These are phyloP conservation scores for Laguncularia racemosa DNA, from an alignment of 345 rosid species.

Conservation along the genomic window DNA sequence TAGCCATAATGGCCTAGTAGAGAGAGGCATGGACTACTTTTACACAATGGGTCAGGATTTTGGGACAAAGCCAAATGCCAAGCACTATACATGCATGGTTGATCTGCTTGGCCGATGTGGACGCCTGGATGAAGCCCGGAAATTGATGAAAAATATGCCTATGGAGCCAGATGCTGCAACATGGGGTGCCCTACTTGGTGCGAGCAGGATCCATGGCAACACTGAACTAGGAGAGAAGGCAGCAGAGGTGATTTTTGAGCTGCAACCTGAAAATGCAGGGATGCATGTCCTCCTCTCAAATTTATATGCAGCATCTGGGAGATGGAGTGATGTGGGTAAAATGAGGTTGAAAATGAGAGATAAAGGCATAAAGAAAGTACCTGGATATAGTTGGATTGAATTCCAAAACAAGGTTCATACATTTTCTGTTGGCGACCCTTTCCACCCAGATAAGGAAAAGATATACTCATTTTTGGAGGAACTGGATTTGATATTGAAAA, in stretches of 20 bases:
- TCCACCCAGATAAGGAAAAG: slow-evolving; percentile 21
- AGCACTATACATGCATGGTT: slow-evolving; percentile 28
- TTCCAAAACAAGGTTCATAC: slow-evolving; percentile 24
- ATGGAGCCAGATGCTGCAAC: slow-evolving; percentile 24
- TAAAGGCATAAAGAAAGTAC: slow-evolving; percentile 20
- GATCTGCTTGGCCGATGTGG: slow-evolving; percentile 31
- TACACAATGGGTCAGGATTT: slow-evolving; percentile 16
- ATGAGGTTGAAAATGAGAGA: slow-evolving; percentile 25
- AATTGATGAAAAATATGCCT: slow-evolving; percentile 26
- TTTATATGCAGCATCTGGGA: slow-evolving; percentile 23
- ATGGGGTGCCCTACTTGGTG: slow-evolving; percentile 33
- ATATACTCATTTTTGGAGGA: slow-evolving; percentile 24
- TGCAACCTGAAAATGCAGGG: slow-evolving; percentile 31
- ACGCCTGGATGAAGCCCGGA: slow-evolving; percentile 18
- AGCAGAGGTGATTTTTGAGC: slow-evolving; percentile 24
- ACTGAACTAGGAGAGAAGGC: slow-evolving; percentile 25
- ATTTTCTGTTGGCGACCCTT: slow-evolving; percentile 25
- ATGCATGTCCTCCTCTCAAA: slow-evolving; percentile 27
- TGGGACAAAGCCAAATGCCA: slow-evolving; percentile 16
- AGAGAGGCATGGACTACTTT: slow-evolving; percentile 23
- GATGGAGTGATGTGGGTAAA: slow-evolving; percentile 25
- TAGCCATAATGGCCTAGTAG: slow-evolving; percentile 27
- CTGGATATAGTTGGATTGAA: slow-evolving; percentile 30
- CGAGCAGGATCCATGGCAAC: slow-evolving; percentile 27
- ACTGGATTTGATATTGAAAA: slow-evolving; percentile 19